Conservation (phyloP, 2,329 filamentous ascomycete species). For the Hypoxylon sp. region DNA sequence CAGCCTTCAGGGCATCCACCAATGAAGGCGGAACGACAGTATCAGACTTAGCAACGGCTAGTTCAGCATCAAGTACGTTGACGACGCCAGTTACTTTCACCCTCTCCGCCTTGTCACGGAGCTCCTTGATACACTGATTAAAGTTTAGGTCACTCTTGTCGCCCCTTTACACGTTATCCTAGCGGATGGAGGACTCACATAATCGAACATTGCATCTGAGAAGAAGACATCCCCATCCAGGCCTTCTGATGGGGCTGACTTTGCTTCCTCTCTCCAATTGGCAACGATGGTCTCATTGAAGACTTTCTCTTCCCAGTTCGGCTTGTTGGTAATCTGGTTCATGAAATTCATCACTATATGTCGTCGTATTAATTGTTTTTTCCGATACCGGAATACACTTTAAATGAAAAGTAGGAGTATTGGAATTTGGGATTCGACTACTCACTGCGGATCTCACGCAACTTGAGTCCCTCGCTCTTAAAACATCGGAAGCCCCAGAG, state of each 20-base stretch:
- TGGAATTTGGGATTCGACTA: not conserved
- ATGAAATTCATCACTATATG: slow-evolving; percentile 47
- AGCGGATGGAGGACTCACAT: slow-evolving; percentile 46
- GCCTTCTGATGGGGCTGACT: not conserved
- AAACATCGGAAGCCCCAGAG: slow-evolving; percentile 16
- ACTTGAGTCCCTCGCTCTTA: slow-evolving; percentile 20
- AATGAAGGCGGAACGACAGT: slow-evolving; percentile 58
- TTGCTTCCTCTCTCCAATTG: slow-evolving; percentile 46
- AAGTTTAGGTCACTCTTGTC: slow-evolving; percentile 3
- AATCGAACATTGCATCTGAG: slow-evolving; percentile 57
- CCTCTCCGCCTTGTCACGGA: slow-evolving; percentile 63
- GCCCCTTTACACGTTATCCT: not conserved
- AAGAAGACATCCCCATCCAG: slow-evolving; percentile 49
- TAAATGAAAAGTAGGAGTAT: not conserved
- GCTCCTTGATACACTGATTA: slow-evolving; percentile 57
- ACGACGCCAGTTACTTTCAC: slow-evolving; percentile 58
- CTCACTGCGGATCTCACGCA: slow-evolving; percentile 40
- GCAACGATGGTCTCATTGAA: slow-evolving; percentile 45
- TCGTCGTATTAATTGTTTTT: not conserved
- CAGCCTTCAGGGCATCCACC: slow-evolving; percentile 59
- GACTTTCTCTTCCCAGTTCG: slow-evolving; percentile 49
- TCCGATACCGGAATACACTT: not conserved
- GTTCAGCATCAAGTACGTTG: slow-evolving; percentile 59
- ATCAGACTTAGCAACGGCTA: slow-evolving; percentile 68
- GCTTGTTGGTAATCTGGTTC: slow-evolving; percentile 51